Base-by-base conservation (phyloP, 108 stramenopile species). In the Pseudonitzschia multiseries region DNA sequence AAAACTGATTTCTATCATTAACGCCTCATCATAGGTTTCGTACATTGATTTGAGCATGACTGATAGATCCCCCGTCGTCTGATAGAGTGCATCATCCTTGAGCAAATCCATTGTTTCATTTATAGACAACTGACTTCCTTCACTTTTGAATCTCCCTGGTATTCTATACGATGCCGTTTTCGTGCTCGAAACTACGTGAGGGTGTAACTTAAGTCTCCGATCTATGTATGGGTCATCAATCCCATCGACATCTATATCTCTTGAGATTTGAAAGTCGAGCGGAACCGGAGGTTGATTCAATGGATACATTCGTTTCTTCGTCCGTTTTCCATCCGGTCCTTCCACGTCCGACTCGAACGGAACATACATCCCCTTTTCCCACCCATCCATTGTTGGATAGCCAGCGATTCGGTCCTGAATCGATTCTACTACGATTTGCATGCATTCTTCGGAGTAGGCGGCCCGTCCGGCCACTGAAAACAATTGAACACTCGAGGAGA, bases 341-440 rank as follows among this genome's bases (percentile, higher is more conserved):
- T 63, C 32, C 1, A 21, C n/a, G 13, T 63, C 4, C 1, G 32
- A 24, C n/a, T 41, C 48, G 67, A 87, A 87, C 0, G 86, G 86
- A 32, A 80, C 80, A 63, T 63, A 41, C 18, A 2, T 33, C 28
- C 40, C 62, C 1, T 5, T 41, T 63, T 63, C 62, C 69, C 69
- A 70, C 1, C 69, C 69, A 15, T 53, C 51, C 40, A 40, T 41
- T 51, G 24, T 42, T 17, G 83, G 83, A 59, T 84, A 84, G 20
- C 84, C 86, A 13, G 72, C 76, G 54, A 87, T 78, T 43, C 86
- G 75, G 78, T 87, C 86, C 61, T 72, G 46, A 15, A 79, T 44
- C 13, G 71, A 59, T 59, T 87, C 86, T 8, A 36, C 53, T 54
- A 87, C 46, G 4, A 83, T 43, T 6, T 63, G 28, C 2, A 62